These are phyloP conservation scores for Bruguiera sexangula DNA, from an alignment of 345 rosid genomes.

Conservation along the genomic window DNA sequence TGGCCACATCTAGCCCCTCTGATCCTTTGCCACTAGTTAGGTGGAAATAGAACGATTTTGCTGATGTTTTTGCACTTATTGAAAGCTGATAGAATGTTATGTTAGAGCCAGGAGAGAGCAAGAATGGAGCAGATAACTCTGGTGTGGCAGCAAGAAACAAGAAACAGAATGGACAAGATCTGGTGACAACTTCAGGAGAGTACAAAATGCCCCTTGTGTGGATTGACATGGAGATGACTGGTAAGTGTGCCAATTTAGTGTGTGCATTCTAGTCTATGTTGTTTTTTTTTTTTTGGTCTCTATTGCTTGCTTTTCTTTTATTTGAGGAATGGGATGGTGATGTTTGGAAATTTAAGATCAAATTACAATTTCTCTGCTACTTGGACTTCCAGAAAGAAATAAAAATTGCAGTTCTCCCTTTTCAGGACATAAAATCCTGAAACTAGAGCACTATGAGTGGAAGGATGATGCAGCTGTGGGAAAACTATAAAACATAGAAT, in stretches of 20 bases:
- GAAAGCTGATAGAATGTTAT: background rate
- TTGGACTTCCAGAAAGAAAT: no score
- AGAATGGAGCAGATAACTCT: constrained; percentile 18
- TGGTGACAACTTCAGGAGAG: constrained; percentile 10
- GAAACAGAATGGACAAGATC: constrained; percentile 7
- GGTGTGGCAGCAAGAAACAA: background rate
- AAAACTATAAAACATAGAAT: no score
- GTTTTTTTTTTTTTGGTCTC: background rate
- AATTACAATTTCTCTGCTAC: no score
- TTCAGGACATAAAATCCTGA: no score
- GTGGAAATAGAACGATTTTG: background rate
- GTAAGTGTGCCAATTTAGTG: constrained; percentile 27
- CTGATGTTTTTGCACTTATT: background rate
- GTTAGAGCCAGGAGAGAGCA: constrained; percentile 26
- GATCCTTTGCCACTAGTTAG: background rate
- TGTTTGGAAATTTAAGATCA: no score
- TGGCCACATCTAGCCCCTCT: no score
- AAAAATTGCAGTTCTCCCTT: no score
- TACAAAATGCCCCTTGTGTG: constrained; percentile 84
- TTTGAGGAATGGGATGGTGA: no score
- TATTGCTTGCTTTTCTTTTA: no score
- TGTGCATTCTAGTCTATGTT: no score
- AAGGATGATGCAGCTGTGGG: no score
- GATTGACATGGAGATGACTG: constrained; percentile 97
- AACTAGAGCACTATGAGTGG: no score